Conservation (phyloP, 768 basidiomycete species). For the Cystobasidium tubakii region DNA sequence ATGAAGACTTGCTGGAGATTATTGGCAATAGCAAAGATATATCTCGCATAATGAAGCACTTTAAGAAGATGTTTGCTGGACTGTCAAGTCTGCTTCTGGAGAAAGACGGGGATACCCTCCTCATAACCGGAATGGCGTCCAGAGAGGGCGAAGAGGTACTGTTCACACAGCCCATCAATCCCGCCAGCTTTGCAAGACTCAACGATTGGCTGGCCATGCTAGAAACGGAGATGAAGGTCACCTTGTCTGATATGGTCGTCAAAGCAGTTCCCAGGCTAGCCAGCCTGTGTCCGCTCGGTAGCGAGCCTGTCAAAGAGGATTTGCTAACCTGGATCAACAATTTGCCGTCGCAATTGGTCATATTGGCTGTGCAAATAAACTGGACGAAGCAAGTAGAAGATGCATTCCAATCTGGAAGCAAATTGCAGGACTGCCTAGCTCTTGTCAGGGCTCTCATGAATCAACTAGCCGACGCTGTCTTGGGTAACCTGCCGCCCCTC, state of each 20-base stretch:
- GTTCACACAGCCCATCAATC: conserved; percentile 72
- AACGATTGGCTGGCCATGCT: conserved; percentile 95
- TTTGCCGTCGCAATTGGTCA: conserved; percentile 92
- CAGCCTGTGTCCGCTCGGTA: conserved; percentile 66
- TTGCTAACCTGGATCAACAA: conserved; percentile 87
- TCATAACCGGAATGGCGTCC: conserved; percentile 89
- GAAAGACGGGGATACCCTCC: conserved; percentile 79
- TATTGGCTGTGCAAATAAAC: conserved; percentile 86
- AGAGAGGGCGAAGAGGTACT: conserved; percentile 88
- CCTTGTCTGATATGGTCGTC: conserved; percentile 73
- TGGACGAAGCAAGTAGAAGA: conserved; percentile 83
- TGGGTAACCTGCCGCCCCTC: conserved; percentile 77
- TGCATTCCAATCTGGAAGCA: conserved; percentile 57
- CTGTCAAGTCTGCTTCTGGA: conserved; percentile 82
- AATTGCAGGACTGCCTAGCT: conserved; percentile 64
- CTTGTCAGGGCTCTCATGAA: conserved; percentile 78
- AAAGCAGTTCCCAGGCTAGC: conserved; percentile 75
- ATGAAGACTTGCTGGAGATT: conserved; percentile 96
- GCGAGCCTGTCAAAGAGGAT: conserved; percentile 59
- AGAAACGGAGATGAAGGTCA: conserved; percentile 85
- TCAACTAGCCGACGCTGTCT: conserved; percentile 90
- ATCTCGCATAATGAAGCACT: conserved; percentile 93
- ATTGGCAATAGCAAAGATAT: conserved; percentile 99
- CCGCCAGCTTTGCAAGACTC: conserved; percentile 94
- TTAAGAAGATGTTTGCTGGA: conserved; percentile 99